Evolutionary conservation across 2,329 filamentous ascomycete genomes (phyloP), one percentile per base, ranked within the genome.

Genomic region (Talaromyces sp.): DNA sequence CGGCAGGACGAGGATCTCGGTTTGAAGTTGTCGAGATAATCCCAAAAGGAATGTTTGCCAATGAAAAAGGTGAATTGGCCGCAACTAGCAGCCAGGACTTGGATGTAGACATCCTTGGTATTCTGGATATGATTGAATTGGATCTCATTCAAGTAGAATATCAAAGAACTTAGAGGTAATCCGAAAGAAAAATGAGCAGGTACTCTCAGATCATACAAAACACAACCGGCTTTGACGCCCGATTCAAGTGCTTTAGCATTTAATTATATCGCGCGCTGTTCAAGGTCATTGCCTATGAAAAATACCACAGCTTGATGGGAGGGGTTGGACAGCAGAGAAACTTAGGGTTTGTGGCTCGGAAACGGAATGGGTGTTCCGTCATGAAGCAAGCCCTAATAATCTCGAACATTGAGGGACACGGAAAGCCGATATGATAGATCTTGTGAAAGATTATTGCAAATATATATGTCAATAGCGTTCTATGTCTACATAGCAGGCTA

Each of bases 11-110:
- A 2, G 83, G 89, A 33, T 81, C 82, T 10, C 82, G 71, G 65
- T 86, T 82, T 5, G 81, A 76, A 3, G 82, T 69, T 0, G 89
- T 89, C 35, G 87, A 89, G 73, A 95, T 91, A 79, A 95, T 88
- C 71, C 91, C 91, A 73, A 94, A 94, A 1, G 91, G 91, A 62
- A 95, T 89, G 74, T 95, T 95, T 72, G 89, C 87, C 59, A 94
- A 80, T 9, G 90, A 91, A 78, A 92, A 92, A 72, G 88, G 87
- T 64, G 85, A 89, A 63, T 81, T 79, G 60, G 81, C 80, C 54
- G 87, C 84, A 66, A 89, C 87, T 60, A 77, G 76, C 63, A 89
- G 80, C 87, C 87, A 89, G 62, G 85, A 88, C 19, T 49, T 49
- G 22, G 9, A 14, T 27, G 22, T 14, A 24, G 45, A 49, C 45